Percentiles rank a stretch among this genome's conserved stretches.
Evolutionary conservation across 164 flowering plant species (phyloP).

Genomic region (Dillenia suffruticosa): DNA sequence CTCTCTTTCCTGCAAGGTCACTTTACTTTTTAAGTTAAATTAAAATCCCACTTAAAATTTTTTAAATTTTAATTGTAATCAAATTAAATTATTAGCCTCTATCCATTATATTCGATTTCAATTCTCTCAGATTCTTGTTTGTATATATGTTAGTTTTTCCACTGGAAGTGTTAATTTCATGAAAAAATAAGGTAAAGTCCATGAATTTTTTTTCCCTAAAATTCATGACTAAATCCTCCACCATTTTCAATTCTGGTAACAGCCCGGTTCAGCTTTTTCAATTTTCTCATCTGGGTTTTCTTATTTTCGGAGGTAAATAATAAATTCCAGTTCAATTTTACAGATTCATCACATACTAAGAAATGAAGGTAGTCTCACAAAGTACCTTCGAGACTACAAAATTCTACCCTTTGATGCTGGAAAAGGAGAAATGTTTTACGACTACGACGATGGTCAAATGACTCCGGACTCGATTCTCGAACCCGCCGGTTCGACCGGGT

Average conservation of each 20-base stretch:
- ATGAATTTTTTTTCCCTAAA: no score
- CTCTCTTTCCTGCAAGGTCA: slow-evolving; percentile 90
- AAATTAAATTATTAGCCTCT: no score
- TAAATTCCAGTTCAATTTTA: not conserved
- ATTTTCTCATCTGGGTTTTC: slow-evolving; percentile 11
- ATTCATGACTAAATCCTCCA: no score
- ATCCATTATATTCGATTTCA: no score
- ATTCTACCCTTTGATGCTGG: slow-evolving; percentile 40
- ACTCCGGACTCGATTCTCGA: slow-evolving; percentile 74
- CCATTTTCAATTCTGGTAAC: not conserved
- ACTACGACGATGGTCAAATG: slow-evolving; percentile 49
- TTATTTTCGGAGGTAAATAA: not conserved
- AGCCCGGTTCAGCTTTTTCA: slow-evolving; percentile 3
- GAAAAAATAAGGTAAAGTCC: no score
- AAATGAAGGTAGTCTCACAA: slow-evolving; percentile 41
- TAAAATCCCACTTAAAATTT: not conserved
- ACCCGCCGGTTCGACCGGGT: slow-evolving; percentile 44
- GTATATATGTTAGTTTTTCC: not conserved
- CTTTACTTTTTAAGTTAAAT: no score
- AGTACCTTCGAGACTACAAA: slow-evolving; percentile 46
- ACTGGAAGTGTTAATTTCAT: no score
- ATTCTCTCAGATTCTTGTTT: not conserved
- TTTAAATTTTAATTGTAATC: no score
- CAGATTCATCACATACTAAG: slow-evolving; percentile 55
- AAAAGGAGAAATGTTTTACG: slow-evolving; percentile 23